A percentile compares a stretch with the other conserved stretches of the same genome.
Evolutionary conservation across 306 rosid genomes (phyloP).

Genomic region (Gastrolobium villosum): DNA sequence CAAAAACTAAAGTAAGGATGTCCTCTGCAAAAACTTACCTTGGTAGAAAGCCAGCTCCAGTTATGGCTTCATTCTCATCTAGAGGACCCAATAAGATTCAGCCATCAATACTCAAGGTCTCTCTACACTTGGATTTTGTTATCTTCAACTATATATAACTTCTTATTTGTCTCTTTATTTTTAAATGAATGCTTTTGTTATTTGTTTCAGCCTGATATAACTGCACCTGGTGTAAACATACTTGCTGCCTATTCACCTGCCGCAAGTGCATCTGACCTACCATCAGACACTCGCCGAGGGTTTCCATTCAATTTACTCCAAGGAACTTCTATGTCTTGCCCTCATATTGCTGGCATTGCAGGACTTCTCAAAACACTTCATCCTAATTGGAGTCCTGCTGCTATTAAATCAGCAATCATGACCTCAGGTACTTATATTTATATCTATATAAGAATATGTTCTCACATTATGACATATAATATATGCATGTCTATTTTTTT

Average conservation of each 20-base stretch:
- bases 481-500: not conserved
- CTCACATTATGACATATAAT: not conserved
- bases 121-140: too few relatives aligned
- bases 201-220: slow-evolving; percentile 37
- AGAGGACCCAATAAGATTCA: slow-evolving; percentile 64
- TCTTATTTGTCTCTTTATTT: not conserved
- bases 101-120: slow-evolving; percentile 65
- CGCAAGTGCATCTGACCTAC: slow-evolving; percentile 11
- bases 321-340: slow-evolving; percentile 44
- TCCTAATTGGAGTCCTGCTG: slow-evolving; percentile 45
- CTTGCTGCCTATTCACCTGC: slow-evolving; percentile 38
- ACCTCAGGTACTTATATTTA: slow-evolving; percentile 28
- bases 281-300: not conserved
- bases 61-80: slow-evolving; percentile 49
- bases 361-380: slow-evolving; percentile 44
- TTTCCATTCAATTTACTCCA: slow-evolving; percentile 13
- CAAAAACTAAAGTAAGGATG: slow-evolving; percentile 36
- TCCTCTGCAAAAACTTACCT: slow-evolving; percentile 49
- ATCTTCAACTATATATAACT: too few relatives aligned
- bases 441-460: not conserved
- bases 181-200: not conserved
- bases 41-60: slow-evolving; percentile 50
- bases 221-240: slow-evolving; percentile 45
- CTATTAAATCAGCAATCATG: slow-evolving; percentile 50
- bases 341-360: slow-evolving; percentile 45